phyloP scores from a whole-genome alignment of 306 rosid species.

The Prunus fruticosa region DNA sequence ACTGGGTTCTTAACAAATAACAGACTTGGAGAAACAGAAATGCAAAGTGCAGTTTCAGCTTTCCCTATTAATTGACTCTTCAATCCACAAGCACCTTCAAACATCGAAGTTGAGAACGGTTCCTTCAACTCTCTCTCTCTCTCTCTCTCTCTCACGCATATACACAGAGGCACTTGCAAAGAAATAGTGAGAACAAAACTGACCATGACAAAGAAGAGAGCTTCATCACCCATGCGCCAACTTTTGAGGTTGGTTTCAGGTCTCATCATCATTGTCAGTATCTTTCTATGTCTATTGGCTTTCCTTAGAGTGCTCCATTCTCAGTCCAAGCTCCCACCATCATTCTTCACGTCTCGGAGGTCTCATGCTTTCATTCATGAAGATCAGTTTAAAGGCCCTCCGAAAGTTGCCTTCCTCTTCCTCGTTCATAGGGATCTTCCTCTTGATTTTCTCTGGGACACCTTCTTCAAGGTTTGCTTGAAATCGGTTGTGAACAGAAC shows the following conservation, averaged over 20 bases:
- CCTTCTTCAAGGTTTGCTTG: constrained; percentile 26
- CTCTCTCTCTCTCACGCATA: not conserved
- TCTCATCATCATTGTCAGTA: constrained; percentile 1
- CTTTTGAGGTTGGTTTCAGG: constrained; percentile 2
- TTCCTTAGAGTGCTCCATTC: constrained; percentile 11
- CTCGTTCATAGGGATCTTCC: constrained; percentile 12
- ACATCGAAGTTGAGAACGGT: not conserved
- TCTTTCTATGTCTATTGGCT: constrained; percentile 18
- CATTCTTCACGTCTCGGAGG: constrained; percentile 2
- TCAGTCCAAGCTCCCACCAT: constrained; percentile 20
- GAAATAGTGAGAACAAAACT: not conserved
- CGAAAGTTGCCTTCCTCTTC: constrained; percentile 27
- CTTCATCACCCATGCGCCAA: constrained; percentile 4
- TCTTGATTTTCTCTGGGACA: constrained; percentile 28
- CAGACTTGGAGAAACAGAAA: constrained; percentile 15
- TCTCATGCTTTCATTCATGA: not conserved
- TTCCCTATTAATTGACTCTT: not conserved
- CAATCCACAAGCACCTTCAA: not conserved
- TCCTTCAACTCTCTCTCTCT: not conserved
- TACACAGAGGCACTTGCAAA: not conserved
- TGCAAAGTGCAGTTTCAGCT: not conserved
- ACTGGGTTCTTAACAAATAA: not conserved
- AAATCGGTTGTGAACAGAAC: not conserved
- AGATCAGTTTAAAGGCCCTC: constrained; percentile 13
- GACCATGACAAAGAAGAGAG: constrained; percentile 27